A percentile compares a stretch with the other conserved stretches of the same genome.
Conservation (phyloP, 2,329 filamentous ascomycete species). For the Corinectria fuckeliana region DNA sequence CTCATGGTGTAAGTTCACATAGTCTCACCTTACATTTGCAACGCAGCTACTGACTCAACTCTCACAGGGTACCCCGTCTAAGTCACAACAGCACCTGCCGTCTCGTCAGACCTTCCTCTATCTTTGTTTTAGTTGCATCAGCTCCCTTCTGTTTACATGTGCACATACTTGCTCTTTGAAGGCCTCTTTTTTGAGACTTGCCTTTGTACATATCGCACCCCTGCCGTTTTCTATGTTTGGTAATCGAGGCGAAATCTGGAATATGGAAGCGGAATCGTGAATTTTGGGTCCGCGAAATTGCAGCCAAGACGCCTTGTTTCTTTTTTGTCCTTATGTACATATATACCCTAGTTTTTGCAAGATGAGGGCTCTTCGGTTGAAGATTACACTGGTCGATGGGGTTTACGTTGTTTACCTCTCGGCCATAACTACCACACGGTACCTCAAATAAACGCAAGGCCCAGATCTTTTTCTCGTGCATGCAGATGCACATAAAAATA, state of each 20-base stretch:
- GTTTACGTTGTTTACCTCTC: background rate
- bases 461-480: too few species aligned
- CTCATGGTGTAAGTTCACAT: conserved; percentile 61
- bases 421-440: background rate
- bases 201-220: background rate
- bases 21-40: background rate
- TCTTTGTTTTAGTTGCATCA: background rate
- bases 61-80: conserved; percentile 27
- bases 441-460: background rate
- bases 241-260: background rate
- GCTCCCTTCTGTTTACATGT: background rate
- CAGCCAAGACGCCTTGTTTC: background rate
- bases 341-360: background rate
- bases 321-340: background rate
- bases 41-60: background rate
- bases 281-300: conserved; percentile 5
- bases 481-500: too few species aligned
- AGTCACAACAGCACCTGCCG: background rate
- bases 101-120: background rate
- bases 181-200: background rate
- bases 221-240: background rate
- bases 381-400: background rate
- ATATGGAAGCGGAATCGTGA: background rate
- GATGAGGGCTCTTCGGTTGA: background rate
- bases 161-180: conserved; percentile 1